These are phyloP conservation scores for Acanthochlamys bracteata DNA, from an alignment of 106 monocot genomes.

Conservation along the genomic window DNA sequence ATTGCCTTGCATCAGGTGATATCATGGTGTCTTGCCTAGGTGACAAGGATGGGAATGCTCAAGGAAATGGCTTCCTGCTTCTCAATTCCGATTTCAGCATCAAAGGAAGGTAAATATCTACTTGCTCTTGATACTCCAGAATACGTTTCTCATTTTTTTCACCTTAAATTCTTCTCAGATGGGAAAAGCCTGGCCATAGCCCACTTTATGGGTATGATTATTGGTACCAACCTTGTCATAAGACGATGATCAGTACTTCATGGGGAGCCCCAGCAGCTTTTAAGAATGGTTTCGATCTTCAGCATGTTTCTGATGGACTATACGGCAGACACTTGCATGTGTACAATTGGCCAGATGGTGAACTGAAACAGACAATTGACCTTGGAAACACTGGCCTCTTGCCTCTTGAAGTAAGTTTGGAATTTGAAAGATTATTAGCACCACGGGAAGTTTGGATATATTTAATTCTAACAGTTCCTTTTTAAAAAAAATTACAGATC, in stretches of 20 bases:
- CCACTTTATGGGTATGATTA: slow-evolving; percentile 91
- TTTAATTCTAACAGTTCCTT: background rate
- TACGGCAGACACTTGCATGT: slow-evolving; percentile 84
- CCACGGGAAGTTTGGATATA: background rate
- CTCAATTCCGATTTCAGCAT: slow-evolving; percentile 94
- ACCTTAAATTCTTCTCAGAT: slow-evolving; percentile 23
- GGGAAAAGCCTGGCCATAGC: slow-evolving; percentile 96
- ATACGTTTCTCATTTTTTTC: background rate
- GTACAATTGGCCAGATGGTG: slow-evolving; percentile 92
- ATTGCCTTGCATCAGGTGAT: slow-evolving; percentile 97
- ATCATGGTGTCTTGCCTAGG: slow-evolving; percentile 96
- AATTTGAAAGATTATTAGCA: background rate
- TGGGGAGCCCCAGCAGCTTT: slow-evolving; percentile 97
- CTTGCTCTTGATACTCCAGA: background rate
- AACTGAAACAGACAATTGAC: slow-evolving; percentile 86
- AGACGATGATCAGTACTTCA: slow-evolving; percentile 93
- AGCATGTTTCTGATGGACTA: slow-evolving; percentile 73
- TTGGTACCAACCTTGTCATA: slow-evolving; percentile 97
- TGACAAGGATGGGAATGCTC: slow-evolving; percentile 86
- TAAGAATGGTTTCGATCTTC: slow-evolving; percentile 67
- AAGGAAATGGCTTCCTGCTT: slow-evolving; percentile 81
- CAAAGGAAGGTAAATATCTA: slow-evolving; percentile 76
- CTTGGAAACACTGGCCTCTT: slow-evolving; percentile 70
- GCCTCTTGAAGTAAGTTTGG: slow-evolving; percentile 73
- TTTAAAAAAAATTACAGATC: slow-evolving; percentile 38